A percentile compares a stretch with the other conserved stretches of the same genome.
Conservation (phyloP, 2,329 filamentous ascomycete species). For the Achaetomium macrosporum region DNA sequence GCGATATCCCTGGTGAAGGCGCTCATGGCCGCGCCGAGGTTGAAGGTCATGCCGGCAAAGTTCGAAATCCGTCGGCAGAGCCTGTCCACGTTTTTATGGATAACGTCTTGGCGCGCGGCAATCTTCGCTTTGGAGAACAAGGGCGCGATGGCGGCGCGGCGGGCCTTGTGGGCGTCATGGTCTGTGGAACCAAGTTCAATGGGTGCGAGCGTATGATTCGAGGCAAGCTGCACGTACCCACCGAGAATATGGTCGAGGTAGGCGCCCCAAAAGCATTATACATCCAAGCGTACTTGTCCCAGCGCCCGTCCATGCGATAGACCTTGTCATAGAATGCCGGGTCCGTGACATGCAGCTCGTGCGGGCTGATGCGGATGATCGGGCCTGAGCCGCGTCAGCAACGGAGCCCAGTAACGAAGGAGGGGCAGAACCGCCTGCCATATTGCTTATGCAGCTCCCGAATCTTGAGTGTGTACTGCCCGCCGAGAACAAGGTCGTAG, state of each 20-base stretch:
- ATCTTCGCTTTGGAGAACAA: slow-evolving; percentile 8
- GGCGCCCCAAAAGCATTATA: slow-evolving; percentile 8
- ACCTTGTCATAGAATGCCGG: slow-evolving; percentile 25
- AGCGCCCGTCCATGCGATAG: slow-evolving; percentile 19
- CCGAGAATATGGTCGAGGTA: not conserved
- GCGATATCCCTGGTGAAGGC: slow-evolving; percentile 17
- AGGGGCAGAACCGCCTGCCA: slow-evolving; percentile 14
- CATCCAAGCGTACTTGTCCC: slow-evolving; percentile 15
- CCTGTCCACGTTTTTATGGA: not conserved
- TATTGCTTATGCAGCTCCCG: slow-evolving; percentile 28
- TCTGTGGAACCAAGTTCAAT: not conserved
- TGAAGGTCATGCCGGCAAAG: not conserved
- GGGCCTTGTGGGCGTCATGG: slow-evolving; percentile 6
- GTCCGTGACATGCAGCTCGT: slow-evolving; percentile 30
- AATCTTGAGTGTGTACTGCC: slow-evolving; percentile 26
- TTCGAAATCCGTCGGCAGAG: not conserved
- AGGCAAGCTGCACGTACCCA: not conserved
- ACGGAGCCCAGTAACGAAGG: not conserved
- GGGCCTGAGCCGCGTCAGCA: slow-evolving; percentile 20
- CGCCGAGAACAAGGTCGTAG: slow-evolving; percentile 24
- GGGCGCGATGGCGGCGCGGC: not conserved
- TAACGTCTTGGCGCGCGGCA: not conserved
- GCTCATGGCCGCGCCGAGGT: slow-evolving; percentile 14
- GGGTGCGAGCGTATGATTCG: no score
- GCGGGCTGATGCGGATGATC: slow-evolving; percentile 31